Percentiles rank a stretch among this genome's conserved stretches.
phyloP scores from a whole-genome alignment of 2,329 filamentous ascomycete genomes.

The Xylaria sp. region DNA sequence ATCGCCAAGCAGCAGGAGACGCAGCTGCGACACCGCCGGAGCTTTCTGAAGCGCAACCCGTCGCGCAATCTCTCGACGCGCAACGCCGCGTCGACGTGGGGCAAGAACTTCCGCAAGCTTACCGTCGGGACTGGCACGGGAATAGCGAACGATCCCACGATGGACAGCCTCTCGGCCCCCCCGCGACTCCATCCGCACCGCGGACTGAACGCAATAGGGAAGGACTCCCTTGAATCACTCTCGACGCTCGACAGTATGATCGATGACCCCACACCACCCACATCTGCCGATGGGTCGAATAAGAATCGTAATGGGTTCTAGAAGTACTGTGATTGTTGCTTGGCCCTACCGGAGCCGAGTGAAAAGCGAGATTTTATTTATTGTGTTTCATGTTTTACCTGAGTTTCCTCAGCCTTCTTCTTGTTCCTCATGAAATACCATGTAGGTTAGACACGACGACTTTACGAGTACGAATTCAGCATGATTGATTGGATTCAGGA shows the following conservation, averaged over 20 bases:
- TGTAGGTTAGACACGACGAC: neutral
- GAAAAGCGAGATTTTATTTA: neutral
- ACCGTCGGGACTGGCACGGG: conserved; percentile 31
- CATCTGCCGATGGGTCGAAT: conserved; percentile 28
- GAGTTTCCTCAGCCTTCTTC: neutral
- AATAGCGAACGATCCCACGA: conserved; percentile 22
- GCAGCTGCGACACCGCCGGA: conserved; percentile 39
- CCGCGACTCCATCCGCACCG: conserved; percentile 30
- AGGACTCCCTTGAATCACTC: conserved; percentile 47
- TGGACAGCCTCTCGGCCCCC: conserved; percentile 31
- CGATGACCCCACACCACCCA: conserved; percentile 40
- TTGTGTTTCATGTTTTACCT: neutral
- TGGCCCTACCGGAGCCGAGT: neutral
- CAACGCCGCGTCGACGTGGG: conserved; percentile 39
- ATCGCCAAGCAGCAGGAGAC: conserved; percentile 45
- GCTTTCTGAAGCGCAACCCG: conserved; percentile 39
- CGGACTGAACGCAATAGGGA: conserved; percentile 34
- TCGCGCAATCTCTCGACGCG: conserved; percentile 34
- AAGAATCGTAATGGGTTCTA: conserved; percentile 14
- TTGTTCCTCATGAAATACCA: neutral
- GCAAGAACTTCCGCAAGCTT: conserved; percentile 42
- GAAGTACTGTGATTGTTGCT: neutral
- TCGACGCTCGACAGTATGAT: conserved; percentile 45
- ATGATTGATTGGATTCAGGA: neutral
- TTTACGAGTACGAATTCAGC: neutral